A percentile compares a stretch with the other conserved stretches of the same genome.
Evolutionary conservation across 345 rosid species (phyloP).

Genomic region (Eucalyptus caleyi): DNA sequence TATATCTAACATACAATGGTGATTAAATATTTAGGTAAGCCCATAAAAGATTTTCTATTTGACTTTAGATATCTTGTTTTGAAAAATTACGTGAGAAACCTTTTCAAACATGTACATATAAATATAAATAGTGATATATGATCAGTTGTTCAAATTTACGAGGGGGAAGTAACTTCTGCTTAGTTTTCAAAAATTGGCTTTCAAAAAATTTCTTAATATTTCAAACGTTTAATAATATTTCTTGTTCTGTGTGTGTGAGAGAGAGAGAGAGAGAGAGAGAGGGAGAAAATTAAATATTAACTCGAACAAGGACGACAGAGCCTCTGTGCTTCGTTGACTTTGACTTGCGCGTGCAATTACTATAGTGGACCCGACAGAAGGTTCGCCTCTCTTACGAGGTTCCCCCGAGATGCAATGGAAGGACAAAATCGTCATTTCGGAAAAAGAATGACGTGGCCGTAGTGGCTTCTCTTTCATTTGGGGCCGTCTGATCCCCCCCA

Average conservation of each 20-base stretch:
- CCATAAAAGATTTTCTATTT: background rate
- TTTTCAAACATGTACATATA: background rate
- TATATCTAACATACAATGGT: background rate
- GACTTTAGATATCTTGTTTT: background rate
- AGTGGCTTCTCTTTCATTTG: background rate
- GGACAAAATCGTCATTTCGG: background rate
- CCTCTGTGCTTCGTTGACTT: background rate
- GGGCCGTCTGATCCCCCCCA: background rate
- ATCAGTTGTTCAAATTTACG: background rate
- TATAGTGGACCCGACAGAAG: background rate
- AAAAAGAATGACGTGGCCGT: background rate
- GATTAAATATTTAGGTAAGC: background rate
- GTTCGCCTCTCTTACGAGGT: background rate
- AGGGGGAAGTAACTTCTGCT: background rate
- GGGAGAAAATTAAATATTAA: background rate
- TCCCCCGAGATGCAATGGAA: background rate
- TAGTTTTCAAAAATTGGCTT: background rate
- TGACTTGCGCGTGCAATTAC: background rate
- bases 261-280: background rate
- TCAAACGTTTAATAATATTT: background rate
- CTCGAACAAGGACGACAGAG: background rate
- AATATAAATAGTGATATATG: too few relatives aligned
- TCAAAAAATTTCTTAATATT: background rate
- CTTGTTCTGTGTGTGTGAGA: background rate
- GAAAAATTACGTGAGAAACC: background rate